Base-by-base conservation (phyloP, 73 alveolate genomes). In the Paramecium pentaurelia region DNA sequence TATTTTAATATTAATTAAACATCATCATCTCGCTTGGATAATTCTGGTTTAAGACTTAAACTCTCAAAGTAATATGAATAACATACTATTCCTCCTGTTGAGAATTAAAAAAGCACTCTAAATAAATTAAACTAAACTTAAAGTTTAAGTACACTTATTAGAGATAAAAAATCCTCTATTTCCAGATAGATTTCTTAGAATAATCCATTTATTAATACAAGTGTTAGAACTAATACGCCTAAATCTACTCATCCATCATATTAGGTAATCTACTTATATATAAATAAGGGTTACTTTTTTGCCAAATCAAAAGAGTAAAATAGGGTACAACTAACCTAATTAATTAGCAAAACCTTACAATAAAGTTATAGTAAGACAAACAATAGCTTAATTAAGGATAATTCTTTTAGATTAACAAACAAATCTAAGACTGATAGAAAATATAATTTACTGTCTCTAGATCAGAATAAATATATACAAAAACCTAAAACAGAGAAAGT, bases 381-480 rank as follows among this genome's bases (percentile, higher is more conserved):
- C 47, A 64, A 28, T 34, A 64, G 84, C 3, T 27, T 1, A 0
- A 28, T 3, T 28, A 64, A 27, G 28, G 84, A 64, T 64, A 32
- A 28, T 32, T 64, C 84, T 8, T 64, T 64, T 4, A 34, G 70
- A 14, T 16, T 54, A 25, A 0, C 30, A 5, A 64, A 27, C 28
- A 64, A 75, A 75, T 42, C 88, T 18, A 22, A 30, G 12, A 75
- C 88, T n/a, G 88, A 75, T 36, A 36, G 88, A 75, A 75, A 75
- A 75, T 75, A 75, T 42, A 75, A 75, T 42, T 20, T 75, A 75
- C 20, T 75, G 25, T 75, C 88, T n/a, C 4, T 75, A 5, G 88
- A 75, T 75, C 12, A 22, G 60, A 42, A 75, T 6, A 36, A 37
- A 42, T 6, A 20, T 3, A 22, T 22, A 34, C 12, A 64, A 11